Conservation (phyloP, 208 protist species). For the Trypanosomatidae sp. region DNA sequence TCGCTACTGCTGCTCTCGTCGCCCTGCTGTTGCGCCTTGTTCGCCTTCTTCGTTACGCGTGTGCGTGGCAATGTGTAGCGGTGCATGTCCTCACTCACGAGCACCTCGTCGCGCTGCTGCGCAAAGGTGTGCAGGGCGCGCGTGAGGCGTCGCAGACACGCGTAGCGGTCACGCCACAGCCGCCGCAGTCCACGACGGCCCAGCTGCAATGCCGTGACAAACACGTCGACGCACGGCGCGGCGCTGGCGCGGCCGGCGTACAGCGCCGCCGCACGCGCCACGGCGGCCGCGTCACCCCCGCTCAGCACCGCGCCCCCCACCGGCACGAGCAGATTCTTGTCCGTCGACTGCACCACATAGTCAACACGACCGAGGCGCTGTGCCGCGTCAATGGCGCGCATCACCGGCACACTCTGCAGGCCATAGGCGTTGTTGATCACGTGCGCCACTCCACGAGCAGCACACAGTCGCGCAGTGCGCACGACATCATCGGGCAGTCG, state of each 20-base stretch:
- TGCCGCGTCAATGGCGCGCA: conserved; percentile 66
- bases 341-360: conserved; percentile 92
- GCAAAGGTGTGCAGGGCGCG: conserved; percentile 34
- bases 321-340: conserved; percentile 99
- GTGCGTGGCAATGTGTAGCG: too few species aligned
- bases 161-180: conserved; percentile 73
- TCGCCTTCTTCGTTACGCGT: too few species aligned
- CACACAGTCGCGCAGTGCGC: conserved; percentile 86
- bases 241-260: conserved; percentile 92
- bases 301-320: conserved; percentile 86
- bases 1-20: conserved; percentile 1
- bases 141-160: conserved; percentile 11
- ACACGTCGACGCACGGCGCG: conserved; percentile 89
- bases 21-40: neutral
- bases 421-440: conserved; percentile 99
- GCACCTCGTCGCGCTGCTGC: conserved; percentile 16
- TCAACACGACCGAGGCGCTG: conserved; percentile 82
- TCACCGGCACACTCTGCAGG: conserved; percentile 81
- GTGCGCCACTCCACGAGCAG: conserved; percentile 67
- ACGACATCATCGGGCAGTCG: conserved; percentile 91
- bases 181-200: conserved; percentile 66
- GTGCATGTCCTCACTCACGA: conserved; percentile 19
- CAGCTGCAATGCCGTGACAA: conserved; percentile 93
- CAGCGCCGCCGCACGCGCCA: conserved; percentile 19
- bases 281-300: conserved; percentile 8